phyloP scores from a whole-genome alignment of 108 stramenopile species.

The Skeletonema marinoi region DNA sequence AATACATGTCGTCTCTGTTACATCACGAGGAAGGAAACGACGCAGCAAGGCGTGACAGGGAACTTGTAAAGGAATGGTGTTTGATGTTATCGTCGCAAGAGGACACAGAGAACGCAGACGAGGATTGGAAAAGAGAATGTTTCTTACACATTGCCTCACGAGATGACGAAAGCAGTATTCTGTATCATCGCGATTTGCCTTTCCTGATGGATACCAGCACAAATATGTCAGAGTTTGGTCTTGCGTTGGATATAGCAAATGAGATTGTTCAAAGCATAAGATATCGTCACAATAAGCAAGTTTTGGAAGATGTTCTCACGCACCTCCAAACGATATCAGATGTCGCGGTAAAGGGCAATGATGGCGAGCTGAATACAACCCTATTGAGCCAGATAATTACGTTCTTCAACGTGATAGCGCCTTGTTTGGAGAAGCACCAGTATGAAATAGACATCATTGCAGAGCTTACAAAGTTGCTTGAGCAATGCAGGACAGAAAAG shows the following conservation, averaged over 20 bases:
- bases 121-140: conserved; percentile 22
- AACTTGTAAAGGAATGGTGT: conserved; percentile 83
- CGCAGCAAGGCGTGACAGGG: conserved; percentile 57
- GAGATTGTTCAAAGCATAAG: conserved; percentile 40
- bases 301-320: conserved; percentile 29
- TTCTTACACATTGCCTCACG: conserved; percentile 67
- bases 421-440: conserved; percentile 12
- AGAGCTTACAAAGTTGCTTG: conserved; percentile 26
- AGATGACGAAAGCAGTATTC: conserved; percentile 49
- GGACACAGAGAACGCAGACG: conserved; percentile 6
- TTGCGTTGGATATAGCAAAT: conserved; percentile 69
- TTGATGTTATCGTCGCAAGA: conserved; percentile 48
- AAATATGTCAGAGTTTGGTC: conserved; percentile 52
- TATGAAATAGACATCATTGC: conserved; percentile 26
- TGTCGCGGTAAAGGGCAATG: conserved; percentile 27
- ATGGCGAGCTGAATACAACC: conserved; percentile 21
- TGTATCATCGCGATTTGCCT: conserved; percentile 69
- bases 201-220: conserved; percentile 63
- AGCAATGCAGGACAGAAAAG: conserved; percentile 18
- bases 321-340: conserved; percentile 42
- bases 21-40: conserved; percentile 75
- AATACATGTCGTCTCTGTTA: conserved; percentile 70
- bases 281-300: conserved; percentile 13
- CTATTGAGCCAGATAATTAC: conserved; percentile 43
- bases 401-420: conserved; percentile 50